Conservation (phyloP, 2,329 filamentous ascomycete genomes). For the Ampelomyces quisqualis region DNA sequence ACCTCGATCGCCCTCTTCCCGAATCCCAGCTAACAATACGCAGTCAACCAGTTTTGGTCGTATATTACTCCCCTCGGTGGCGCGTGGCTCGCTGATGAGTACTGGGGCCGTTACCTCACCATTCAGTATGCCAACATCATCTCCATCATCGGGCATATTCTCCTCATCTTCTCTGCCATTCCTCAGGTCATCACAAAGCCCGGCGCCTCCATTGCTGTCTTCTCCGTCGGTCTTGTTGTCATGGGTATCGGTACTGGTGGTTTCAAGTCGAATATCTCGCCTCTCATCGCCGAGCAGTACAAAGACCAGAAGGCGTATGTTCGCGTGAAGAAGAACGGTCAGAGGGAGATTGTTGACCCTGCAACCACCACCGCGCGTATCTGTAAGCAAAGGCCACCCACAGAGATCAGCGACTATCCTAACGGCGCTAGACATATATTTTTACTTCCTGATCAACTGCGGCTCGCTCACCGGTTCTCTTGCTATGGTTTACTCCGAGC, state of each 20-base stretch:
- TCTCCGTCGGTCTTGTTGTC: slow-evolving; percentile 59
- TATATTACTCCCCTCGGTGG: slow-evolving; percentile 60
- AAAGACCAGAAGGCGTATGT: slow-evolving; percentile 34
- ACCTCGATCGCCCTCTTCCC: neutral
- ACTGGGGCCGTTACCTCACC: slow-evolving; percentile 62
- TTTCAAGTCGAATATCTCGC: slow-evolving; percentile 66
- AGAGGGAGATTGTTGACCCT: slow-evolving; percentile 66
- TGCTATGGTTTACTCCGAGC: slow-evolving; percentile 43
- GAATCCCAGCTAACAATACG: neutral
- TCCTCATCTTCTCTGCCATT: slow-evolving; percentile 59
- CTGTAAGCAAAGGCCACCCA: no score
- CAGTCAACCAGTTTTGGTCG: slow-evolving; percentile 57
- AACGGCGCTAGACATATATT: no score
- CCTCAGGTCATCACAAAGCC: slow-evolving; percentile 53
- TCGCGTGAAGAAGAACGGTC: slow-evolving; percentile 36
- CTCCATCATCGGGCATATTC: slow-evolving; percentile 59
- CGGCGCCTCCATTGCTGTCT: slow-evolving; percentile 54
- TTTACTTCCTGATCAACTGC: slow-evolving; percentile 43
- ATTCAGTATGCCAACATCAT: slow-evolving; percentile 58
- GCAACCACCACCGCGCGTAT: slow-evolving; percentile 66
- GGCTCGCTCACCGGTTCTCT: slow-evolving; percentile 40
- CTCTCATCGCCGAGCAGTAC: slow-evolving; percentile 61
- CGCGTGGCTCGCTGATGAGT: slow-evolving; percentile 61
- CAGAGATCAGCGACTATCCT: no score
- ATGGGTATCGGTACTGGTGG: slow-evolving; percentile 68